Evolutionary conservation across 2,329 filamentous ascomycete species (phyloP), one percentile per base, ranked within the genome.

Genomic region (Cadophora gregata): DNA sequence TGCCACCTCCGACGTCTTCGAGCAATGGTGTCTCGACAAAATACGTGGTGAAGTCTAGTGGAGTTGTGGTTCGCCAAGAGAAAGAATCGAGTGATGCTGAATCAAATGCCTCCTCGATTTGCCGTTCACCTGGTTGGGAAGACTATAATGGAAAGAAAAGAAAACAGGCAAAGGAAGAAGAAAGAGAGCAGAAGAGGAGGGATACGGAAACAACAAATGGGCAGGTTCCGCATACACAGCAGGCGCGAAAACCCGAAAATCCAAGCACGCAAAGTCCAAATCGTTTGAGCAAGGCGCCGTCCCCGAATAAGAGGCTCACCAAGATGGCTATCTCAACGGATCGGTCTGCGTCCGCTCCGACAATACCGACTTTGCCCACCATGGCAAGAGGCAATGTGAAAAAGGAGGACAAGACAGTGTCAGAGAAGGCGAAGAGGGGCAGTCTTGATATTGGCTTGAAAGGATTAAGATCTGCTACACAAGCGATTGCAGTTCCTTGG

Each of bases 41-140:
- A 56, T 72, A 69, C 38, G 64, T 72, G 7, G 65, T 73, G 10
- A 69, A 59, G 42, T 21, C 53, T n/a, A 58, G 62, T 21, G 69
- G 70, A 19, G 63, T 67, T 33, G 50, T 69, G 19, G 62, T 70
- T n/a, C 69, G 68, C 19, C 67, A 71, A 9, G 59, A 64, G 2
- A 56, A 70, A 27, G 66, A 63, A 27, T 55, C 53, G 6, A 67
- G 48, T 27, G 71, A 70, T 9, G 53, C 67, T 24, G 68, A 69
- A 5, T 75, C 75, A 19, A 74, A 74, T 45, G 63, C 62, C n/a
- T 77, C 76, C 5, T 77, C 75, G 0, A 85, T 88, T 63, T 89
- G 87, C 68, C 85, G 87, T 64, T 89, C 87, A 1, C 87, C 87
- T 1, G 87, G 83, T 64, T 89, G 87, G 87, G 86, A 88, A 69